Base-by-base conservation (phyloP, 2,329 filamentous ascomycete species). In the Xylariales sp. region DNA sequence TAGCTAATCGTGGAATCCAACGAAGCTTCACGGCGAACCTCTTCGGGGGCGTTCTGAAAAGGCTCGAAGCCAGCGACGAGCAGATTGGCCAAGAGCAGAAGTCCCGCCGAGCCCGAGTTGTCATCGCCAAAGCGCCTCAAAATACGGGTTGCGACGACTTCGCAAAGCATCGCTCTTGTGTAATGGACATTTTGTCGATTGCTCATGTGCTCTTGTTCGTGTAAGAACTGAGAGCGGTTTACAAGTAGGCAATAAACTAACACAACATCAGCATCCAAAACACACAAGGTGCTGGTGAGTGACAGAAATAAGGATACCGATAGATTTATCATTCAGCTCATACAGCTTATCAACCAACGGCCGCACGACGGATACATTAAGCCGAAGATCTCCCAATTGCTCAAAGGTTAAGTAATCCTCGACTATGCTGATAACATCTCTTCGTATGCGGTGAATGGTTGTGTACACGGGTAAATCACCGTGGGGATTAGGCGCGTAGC, bases 291-390 rank as follows among this genome's bases (percentile, higher is more conserved):
- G 8, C 18, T 3, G n/a, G 16, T 5, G 39, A 34, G 23, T 4
- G 3, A 46, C 28, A 64, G 45, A 55, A 18, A 45, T 28, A 39
- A 46, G 74, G 84, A 71, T 80, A 91, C 89, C 86, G 63, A 94
- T 89, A 1, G 92, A 95, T 46, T 94, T 90, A 81, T 96, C 93
- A 67, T 93, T 86, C 66, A 90, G 85, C 74, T 92, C 89, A 77
- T 93, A 96, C 8, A 95, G 86, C 77, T 93, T 91, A 77, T 96
- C 92, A n/a, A 96, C 92, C 32, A 96, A 81, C 0, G 93, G 93
- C 65, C 93, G 87, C 23, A 96, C 90, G 52, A 96, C 90, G 1
- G 91, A 86, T 58, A 93, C 87, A 77, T 96, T 96, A 84, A 96
- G 93, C 66, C 92, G 87, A 63, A 93, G 90, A 77, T 93, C 91